Conservation (phyloP, 2,329 filamentous ascomycete species). For the Fonsecaea monophora region DNA sequence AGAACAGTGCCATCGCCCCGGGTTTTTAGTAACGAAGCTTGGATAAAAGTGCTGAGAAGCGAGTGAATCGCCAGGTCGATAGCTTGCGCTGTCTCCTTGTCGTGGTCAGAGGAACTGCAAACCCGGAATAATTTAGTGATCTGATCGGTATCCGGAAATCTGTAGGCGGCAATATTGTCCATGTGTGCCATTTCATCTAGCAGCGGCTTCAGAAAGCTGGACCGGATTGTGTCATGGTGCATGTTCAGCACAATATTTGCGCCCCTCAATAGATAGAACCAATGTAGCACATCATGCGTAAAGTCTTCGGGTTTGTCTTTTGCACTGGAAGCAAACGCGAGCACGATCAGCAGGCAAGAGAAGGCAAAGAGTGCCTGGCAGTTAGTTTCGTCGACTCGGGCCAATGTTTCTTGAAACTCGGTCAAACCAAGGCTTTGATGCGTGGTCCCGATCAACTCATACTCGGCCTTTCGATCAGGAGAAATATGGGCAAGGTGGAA, state of each 20-base stretch:
- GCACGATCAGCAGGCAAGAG: constrained; percentile 50
- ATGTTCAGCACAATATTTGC: constrained; percentile 44
- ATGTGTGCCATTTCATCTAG: constrained; percentile 42
- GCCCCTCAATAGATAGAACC: constrained; percentile 44
- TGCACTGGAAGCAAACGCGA: constrained; percentile 44
- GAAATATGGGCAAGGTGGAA: constrained; percentile 53
- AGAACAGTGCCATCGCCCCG: constrained; percentile 42
- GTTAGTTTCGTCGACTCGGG: constrained; percentile 50
- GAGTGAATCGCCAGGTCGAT: constrained; percentile 44
- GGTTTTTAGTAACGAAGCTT: constrained; percentile 40
- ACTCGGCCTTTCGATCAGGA: constrained; percentile 44
- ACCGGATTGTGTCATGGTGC: constrained; percentile 40
- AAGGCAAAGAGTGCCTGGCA: constrained; percentile 53
- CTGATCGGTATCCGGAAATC: constrained; percentile 39
- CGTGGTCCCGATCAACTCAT: constrained; percentile 46
- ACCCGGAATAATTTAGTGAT: constrained; percentile 43
- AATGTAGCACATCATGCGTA: constrained; percentile 43
- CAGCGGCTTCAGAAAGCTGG: constrained; percentile 43
- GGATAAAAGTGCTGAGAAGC: constrained; percentile 43
- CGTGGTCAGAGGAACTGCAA: constrained; percentile 39
- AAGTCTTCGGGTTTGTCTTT: constrained; percentile 39
- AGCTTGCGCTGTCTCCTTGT: constrained; percentile 41
- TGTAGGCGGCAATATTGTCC: constrained; percentile 42
- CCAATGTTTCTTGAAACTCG: constrained; percentile 45
- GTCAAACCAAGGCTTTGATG: constrained; percentile 49